Evolutionary conservation across 2,329 filamentous ascomycete species (phyloP), one percentile per base, ranked within the genome.

Genomic region (Colletotrichum australisinense): DNA sequence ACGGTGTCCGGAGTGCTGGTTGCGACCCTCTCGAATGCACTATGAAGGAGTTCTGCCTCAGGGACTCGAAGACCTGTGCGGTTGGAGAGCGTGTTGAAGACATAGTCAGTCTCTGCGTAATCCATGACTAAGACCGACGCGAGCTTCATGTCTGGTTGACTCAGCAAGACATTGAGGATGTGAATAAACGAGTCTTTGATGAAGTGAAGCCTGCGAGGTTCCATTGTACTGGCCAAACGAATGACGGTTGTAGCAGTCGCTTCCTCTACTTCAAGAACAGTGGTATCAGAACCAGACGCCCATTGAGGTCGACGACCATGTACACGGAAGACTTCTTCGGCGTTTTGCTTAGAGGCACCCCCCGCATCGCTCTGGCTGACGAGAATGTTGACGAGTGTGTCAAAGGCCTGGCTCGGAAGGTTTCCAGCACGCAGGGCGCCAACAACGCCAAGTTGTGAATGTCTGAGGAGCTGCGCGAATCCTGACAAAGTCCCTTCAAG

Each of bases 371-470:
- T 9, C 6, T 52, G 22, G n/a, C 69, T 65, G 38, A 38, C 38
- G 24, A 75, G 32, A 3, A 67, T 66, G 52, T 75, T 77, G 32
- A 77, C 76, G 0, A 76, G 71, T 7, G 70, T 78, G 63, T 76
- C 77, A 2, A 77, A 52, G 1, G 55, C 56, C 12, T 52, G 24
- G 32, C 66, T 16, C 11, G 52, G 63, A 42, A 12, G 66, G 12
- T 28, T 55, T 5, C 32, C 46, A n/a, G 71, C 67, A 26, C 16
- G 53, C 55, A 64, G 65, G 12, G 57, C 53, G 52, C 78, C 73
- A 14, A 76, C 58, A 46, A 82, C 67, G 6, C 78, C 78, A 6
- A 77, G 49, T 11, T 80, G 73, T 28, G 78, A 80, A 53, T 81
- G 77, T 56, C 63, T 75, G 14, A 65, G 57, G 49, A 67, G 58